Evolutionary conservation across 352 stramenopile genomes (phyloP).

Genomic region (Globisporangium okanoganense): DNA sequence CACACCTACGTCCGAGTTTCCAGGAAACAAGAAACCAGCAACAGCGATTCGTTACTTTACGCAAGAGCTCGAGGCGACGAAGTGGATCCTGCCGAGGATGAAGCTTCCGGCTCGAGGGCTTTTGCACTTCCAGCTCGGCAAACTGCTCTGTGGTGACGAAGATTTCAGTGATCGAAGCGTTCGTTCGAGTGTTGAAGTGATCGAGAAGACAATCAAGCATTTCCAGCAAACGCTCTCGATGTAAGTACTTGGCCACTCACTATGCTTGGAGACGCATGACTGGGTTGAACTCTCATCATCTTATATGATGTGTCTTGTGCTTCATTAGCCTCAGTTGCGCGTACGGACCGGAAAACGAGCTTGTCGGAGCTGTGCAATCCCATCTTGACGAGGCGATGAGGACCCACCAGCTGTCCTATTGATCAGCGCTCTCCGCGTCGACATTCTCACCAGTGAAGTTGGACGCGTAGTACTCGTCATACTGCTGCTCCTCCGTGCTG

Average conservation of each 20-base stretch:
- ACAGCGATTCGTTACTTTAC: conserved; percentile 21
- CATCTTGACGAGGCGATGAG: conserved; percentile 8
- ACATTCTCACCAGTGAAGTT: too few relatives aligned
- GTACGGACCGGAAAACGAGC: conserved; percentile 9
- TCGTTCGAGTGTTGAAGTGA: neutral
- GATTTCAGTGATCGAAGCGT: neutral
- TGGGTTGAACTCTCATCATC: neutral
- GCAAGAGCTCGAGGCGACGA: conserved; percentile 27
- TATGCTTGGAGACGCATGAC: neutral
- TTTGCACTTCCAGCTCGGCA: conserved; percentile 43
- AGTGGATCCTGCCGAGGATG: conserved; percentile 36
- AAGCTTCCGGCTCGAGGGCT: conserved; percentile 40
- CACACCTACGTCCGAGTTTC: neutral
- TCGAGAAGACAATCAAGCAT: conserved; percentile 23
- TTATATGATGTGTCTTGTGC: too few relatives aligned
- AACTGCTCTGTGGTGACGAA: conserved; percentile 22
- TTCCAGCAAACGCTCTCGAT: conserved; percentile 31
- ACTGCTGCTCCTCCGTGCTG: too few relatives aligned
- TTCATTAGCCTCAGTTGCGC: conserved; percentile 2
- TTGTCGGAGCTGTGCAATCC: neutral
- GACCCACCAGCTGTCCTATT: neutral
- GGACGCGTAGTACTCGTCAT: too few relatives aligned
- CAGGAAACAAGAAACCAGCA: conserved; percentile 7
- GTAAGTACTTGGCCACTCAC: conserved; percentile 20
- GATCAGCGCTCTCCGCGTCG: too few relatives aligned